Conservation (phyloP, 164 flowering plant genomes). For the Euptelea pleiosperma region DNA sequence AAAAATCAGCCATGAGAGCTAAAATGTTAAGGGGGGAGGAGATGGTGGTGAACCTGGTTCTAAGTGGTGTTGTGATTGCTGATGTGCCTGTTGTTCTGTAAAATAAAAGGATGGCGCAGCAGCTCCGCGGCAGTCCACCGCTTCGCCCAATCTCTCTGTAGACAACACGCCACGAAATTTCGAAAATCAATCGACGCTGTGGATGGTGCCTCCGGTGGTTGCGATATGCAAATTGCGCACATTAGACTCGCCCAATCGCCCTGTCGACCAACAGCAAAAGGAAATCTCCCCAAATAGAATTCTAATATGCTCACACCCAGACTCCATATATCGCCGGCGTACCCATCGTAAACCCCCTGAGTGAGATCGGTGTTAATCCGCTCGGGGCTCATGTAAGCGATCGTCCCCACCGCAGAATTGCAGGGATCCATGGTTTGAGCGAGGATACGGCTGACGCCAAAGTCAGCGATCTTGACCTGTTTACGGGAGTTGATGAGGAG, state of each 20-base stretch:
- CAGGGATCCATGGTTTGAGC: slow-evolving; percentile 86
- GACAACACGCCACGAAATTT: slow-evolving; percentile 58
- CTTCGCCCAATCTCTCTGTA: slow-evolving; percentile 64
- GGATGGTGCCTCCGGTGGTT: slow-evolving; percentile 78
- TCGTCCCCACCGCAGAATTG: slow-evolving; percentile 76
- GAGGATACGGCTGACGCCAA: slow-evolving; percentile 66
- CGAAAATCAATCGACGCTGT: slow-evolving; percentile 65
- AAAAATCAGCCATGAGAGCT: neutral
- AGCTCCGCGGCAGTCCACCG: slow-evolving; percentile 59
- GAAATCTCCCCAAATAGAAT: slow-evolving; percentile 76
- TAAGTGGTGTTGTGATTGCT: neutral
- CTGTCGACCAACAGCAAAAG: slow-evolving; percentile 55
- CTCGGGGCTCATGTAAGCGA: slow-evolving; percentile 92
- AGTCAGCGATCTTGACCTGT: slow-evolving; percentile 80
- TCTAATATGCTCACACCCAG: slow-evolving; percentile 82
- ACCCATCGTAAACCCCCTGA: slow-evolving; percentile 71
- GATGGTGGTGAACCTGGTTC: slow-evolving; percentile 16
- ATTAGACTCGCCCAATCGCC: slow-evolving; percentile 95
- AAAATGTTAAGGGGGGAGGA: slow-evolving; percentile 11
- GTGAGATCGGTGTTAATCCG: slow-evolving; percentile 81
- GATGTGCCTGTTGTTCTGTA: slow-evolving; percentile 18
- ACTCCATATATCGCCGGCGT: slow-evolving; percentile 93
- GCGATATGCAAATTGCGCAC: slow-evolving; percentile 77
- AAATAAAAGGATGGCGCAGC: slow-evolving; percentile 63
- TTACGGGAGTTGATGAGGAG: slow-evolving; percentile 47